phyloP scores from a whole-genome alignment of 2,329 filamentous ascomycete species.

The Sporothrix sp. region DNA sequence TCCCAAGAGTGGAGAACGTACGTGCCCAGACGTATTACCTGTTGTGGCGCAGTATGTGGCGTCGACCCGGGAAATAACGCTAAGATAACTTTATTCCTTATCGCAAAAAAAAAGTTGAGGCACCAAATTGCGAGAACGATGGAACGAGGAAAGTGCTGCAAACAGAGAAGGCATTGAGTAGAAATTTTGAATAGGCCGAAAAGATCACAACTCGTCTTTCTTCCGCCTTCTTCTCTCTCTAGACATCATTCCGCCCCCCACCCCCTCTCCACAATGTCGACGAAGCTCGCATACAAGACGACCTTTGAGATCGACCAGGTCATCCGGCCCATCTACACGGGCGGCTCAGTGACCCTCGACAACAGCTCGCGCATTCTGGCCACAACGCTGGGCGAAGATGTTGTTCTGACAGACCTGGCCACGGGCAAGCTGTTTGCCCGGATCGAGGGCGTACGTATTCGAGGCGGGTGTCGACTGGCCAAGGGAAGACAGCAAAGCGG shows the following conservation, averaged over 20 bases:
- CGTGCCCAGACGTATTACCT: too few species aligned
- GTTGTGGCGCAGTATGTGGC: too few species aligned
- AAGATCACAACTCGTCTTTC: too few species aligned
- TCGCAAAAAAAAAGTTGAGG: constrained; percentile 21
- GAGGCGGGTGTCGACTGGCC: constrained; percentile 3
- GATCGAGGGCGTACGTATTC: constrained; percentile 65
- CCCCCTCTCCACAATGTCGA: constrained; percentile 39
- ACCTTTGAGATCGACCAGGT: constrained; percentile 79
- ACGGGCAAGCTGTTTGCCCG: constrained; percentile 74
- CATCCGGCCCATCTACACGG: constrained; percentile 88
- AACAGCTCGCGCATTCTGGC: constrained; percentile 73
- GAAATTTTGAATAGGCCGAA: neutral
- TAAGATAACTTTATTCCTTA: constrained; percentile 31
- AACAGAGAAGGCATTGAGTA: neutral
- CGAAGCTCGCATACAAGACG: constrained; percentile 61
- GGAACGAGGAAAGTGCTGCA: neutral
- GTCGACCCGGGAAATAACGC: too few species aligned
- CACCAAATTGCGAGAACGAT: constrained; percentile 9
- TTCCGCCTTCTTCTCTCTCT: too few species aligned
- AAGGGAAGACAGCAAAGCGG: too few species aligned
- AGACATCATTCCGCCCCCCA: too few species aligned
- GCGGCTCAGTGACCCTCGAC: constrained; percentile 77
- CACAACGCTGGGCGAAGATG: constrained; percentile 86
- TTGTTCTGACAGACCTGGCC: constrained; percentile 71
- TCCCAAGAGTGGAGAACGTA: too few species aligned